Percentiles rank a stretch among this genome's conserved stretches.
Evolutionary conservation across 1,284 basidiomycete species (phyloP).

Genomic region (Boletus sp.): DNA sequence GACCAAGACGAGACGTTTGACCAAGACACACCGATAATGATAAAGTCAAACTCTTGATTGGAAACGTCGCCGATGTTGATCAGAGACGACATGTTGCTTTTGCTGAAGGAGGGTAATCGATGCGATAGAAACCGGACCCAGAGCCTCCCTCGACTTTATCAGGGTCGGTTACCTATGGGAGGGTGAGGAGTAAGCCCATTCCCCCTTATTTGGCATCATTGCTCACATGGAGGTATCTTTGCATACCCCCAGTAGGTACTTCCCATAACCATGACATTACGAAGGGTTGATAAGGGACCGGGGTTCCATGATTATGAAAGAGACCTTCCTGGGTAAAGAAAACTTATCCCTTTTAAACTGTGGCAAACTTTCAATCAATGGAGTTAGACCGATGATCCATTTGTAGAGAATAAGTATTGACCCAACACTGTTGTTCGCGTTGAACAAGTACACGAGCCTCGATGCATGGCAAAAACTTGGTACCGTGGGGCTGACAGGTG

Average conservation of each 20-base stretch:
- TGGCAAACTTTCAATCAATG: too few species aligned
- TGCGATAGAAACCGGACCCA: neutral
- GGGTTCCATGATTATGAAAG: too few species aligned
- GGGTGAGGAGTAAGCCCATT: neutral
- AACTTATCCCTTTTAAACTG: too few species aligned
- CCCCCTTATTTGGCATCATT: neutral
- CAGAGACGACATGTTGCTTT: constrained; percentile 1
- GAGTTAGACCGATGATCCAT: too few species aligned
- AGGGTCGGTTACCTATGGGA: too few species aligned
- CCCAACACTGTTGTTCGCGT: too few species aligned
- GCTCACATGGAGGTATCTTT: neutral
- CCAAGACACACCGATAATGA: constrained; percentile 1
- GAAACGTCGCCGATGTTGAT: neutral
- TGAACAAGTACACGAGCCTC: too few species aligned
- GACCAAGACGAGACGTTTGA: neutral
- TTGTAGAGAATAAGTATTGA: too few species aligned
- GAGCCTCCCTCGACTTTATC: too few species aligned
- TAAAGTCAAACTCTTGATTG: constrained; percentile 1
- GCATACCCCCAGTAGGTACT: neutral
- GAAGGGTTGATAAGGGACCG: neutral
- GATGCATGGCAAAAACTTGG: too few species aligned
- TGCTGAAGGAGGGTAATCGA: neutral
- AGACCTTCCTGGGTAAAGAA: too few species aligned
- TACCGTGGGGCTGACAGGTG: too few species aligned
- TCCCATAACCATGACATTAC: neutral